phyloP scores from a whole-genome alignment of 2,329 filamentous ascomycete genomes.

The Escovopsis sp. region DNA sequence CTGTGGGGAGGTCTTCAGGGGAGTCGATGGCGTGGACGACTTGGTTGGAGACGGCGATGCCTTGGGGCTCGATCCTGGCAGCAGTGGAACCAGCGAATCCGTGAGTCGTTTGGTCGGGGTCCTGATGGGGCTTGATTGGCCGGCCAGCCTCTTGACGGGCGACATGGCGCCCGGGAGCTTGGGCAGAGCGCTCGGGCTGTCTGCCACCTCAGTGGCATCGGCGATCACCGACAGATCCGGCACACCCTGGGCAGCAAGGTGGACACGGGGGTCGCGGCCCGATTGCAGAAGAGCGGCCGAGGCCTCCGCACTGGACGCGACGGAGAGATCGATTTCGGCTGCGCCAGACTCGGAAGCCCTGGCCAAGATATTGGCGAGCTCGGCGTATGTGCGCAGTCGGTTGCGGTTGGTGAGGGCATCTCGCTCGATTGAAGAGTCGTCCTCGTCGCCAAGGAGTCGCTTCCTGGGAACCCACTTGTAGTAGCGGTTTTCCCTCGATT shows the following conservation, averaged over 20 bases:
- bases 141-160: constrained; percentile 16
- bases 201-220: constrained; percentile 16
- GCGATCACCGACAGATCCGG: constrained; percentile 14
- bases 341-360: constrained; percentile 10
- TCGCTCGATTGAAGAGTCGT: constrained; percentile 5
- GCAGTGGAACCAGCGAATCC: constrained; percentile 16
- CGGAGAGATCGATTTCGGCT: constrained; percentile 11
- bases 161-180: constrained; percentile 14
- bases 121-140: constrained; percentile 14
- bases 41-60: constrained; percentile 17
- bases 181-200: constrained; percentile 11
- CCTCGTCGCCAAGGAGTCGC: constrained; percentile 10
- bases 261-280: constrained; percentile 11
- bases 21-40: constrained; percentile 15
- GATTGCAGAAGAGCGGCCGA: constrained; percentile 9
- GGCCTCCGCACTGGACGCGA: constrained; percentile 14
- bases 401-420: constrained; percentile 13
- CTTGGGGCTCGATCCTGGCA: constrained; percentile 12
- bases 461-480: constrained; percentile 13
- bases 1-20: constrained; percentile 7
- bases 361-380: constrained; percentile 13
- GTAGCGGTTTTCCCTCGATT: constrained; percentile 1
- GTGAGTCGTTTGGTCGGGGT: constrained; percentile 12
- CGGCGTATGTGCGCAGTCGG: constrained; percentile 12
- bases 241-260: constrained; percentile 10